phyloP scores from a whole-genome alignment of 1,284 basidiomycete genomes.

The Inonotus hispidus region DNA sequence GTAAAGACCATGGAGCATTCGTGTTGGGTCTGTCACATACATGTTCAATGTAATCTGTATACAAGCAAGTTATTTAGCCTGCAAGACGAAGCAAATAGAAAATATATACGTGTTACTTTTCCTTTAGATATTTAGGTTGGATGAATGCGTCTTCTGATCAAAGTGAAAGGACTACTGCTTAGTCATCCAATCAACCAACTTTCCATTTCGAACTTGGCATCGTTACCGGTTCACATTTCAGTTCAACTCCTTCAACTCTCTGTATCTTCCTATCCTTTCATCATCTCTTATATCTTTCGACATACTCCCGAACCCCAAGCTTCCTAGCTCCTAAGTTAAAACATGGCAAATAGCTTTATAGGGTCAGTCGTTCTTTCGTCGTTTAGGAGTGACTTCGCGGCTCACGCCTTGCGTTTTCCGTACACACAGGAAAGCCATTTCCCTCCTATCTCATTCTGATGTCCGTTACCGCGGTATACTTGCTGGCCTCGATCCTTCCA shows the following conservation, averaged over 20 bases:
- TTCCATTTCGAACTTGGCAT: neutral
- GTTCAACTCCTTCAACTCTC: neutral
- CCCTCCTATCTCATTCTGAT: constrained; percentile 86
- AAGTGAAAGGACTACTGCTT: neutral
- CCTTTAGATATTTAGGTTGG: too few species aligned
- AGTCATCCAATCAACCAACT: neutral
- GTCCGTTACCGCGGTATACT: constrained; percentile 86
- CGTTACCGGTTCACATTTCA: neutral
- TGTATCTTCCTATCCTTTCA: neutral
- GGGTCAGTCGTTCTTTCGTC: constrained; percentile 38
- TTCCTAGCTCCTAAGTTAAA: constrained; percentile 13
- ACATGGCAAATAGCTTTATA: constrained; percentile 70
- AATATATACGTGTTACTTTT: too few species aligned
- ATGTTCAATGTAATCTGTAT: too few species aligned
- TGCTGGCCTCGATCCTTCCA: constrained; percentile 76
- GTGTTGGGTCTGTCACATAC: too few species aligned
- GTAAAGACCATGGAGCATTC: neutral
- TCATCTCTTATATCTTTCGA: constrained; percentile 11
- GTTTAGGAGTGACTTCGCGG: neutral
- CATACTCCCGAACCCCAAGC: constrained; percentile 13
- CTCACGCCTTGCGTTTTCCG: constrained; percentile 17
- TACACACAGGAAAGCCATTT: constrained; percentile 72
- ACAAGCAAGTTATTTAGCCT: neutral
- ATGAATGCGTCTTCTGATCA: too few species aligned
- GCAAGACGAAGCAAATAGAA: neutral